Evolutionary conservation across 2,329 filamentous ascomycete species (phyloP).

Genomic region (Alternaria incomplexa): DNA sequence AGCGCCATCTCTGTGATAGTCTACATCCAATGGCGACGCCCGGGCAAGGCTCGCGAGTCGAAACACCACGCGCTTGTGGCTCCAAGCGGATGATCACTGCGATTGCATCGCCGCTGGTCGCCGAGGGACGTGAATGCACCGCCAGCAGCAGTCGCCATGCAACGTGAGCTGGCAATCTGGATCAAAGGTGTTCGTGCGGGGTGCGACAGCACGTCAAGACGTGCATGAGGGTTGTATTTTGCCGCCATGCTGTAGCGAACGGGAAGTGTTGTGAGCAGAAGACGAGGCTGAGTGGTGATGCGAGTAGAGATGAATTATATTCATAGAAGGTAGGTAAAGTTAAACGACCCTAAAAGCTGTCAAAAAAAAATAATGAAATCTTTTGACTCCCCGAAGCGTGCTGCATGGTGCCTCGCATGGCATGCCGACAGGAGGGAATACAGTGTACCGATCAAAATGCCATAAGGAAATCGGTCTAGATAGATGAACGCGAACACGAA

Average conservation of each 20-base stretch:
- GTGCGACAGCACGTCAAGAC: background rate
- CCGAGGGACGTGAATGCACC: background rate
- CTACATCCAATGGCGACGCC: constrained; percentile 2
- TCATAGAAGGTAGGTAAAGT: constrained; percentile 36
- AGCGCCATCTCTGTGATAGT: background rate
- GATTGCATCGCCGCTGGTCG: background rate
- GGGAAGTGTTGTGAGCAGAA: background rate
- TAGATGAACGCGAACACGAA: constrained; percentile 15
- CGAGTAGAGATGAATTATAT: constrained; percentile 36
- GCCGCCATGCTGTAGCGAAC: background rate
- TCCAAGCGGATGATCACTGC: constrained; percentile 5
- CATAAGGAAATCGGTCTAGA: constrained; percentile 39
- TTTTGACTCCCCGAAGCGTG: constrained; percentile 32
- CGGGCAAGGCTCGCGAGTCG: constrained; percentile 1
- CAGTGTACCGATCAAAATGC: constrained; percentile 41
- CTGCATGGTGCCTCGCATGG: constrained; percentile 25
- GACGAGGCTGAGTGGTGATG: background rate
- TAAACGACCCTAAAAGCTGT: constrained; percentile 18
- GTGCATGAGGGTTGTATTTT: background rate
- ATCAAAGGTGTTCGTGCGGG: background rate
- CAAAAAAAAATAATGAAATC: constrained; percentile 19
- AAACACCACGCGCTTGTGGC: constrained; percentile 1
- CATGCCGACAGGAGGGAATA: constrained; percentile 30
- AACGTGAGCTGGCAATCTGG: background rate
- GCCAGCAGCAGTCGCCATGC: background rate